Percentiles rank a stretch among this genome's conserved stretches.
These are phyloP conservation scores for Hygrophoropsis aurantiaca DNA, from an alignment of 768 basidiomycete genomes.

Conservation along the genomic window DNA sequence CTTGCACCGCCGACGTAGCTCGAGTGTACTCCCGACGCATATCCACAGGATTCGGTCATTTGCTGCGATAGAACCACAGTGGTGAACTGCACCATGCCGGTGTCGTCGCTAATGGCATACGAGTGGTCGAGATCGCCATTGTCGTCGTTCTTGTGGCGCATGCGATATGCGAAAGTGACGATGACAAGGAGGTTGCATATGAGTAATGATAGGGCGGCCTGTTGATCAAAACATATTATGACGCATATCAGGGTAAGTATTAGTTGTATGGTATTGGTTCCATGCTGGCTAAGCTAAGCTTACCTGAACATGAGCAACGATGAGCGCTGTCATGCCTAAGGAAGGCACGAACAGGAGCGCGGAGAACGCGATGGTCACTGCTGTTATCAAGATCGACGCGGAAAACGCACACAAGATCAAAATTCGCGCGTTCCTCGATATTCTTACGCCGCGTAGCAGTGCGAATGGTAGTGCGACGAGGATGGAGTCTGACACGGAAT, in stretches of 20 bases:
- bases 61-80: too few species aligned
- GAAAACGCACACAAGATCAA: conserved; percentile 21
- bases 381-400: conserved; percentile 19
- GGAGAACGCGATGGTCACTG: conserved; percentile 21
- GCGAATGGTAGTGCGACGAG: conserved; percentile 15
- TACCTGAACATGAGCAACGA: conserved; percentile 25
- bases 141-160: conserved; percentile 4
- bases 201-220: conserved; percentile 15
- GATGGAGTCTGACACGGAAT: conserved; percentile 17
- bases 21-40: too few species aligned
- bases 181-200: conserved; percentile 21
- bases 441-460: conserved; percentile 15
- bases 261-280: too few species aligned
- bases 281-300: background rate
- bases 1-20: too few species aligned
- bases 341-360: conserved; percentile 14
- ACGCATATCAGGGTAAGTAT: too few species aligned
- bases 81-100: too few species aligned
- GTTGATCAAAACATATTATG: too few species aligned
- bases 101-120: too few species aligned
- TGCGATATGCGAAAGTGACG: conserved; percentile 15
- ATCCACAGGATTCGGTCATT: too few species aligned
- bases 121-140: too few species aligned
- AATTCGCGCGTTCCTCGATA: conserved; percentile 14
- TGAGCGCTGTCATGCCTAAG: conserved; percentile 1